Conservation (phyloP, 2,329 filamentous ascomycete genomes). For the Helicocarpus griseus region DNA sequence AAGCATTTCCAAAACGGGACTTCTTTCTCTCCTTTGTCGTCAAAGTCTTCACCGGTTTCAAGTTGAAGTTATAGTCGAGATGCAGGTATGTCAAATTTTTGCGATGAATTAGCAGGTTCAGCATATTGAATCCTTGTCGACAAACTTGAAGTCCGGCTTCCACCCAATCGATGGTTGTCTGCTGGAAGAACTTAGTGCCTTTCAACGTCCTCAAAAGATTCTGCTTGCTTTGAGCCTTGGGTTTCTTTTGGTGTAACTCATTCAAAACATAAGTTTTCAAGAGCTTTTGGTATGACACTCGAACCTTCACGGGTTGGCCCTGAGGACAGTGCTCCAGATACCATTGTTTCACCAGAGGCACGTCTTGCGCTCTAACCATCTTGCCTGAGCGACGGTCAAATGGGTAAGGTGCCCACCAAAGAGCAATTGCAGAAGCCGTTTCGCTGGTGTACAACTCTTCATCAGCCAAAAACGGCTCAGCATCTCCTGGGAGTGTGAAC, state of each 20-base stretch:
- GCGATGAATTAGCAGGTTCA: slow-evolving; percentile 92
- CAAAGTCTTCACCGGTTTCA: slow-evolving; percentile 97
- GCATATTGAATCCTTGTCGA: slow-evolving; percentile 97
- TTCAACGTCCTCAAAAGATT: slow-evolving; percentile 82
- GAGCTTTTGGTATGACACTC: slow-evolving; percentile 96
- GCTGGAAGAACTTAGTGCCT: slow-evolving; percentile 98
- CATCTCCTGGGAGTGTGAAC: slow-evolving; percentile 69
- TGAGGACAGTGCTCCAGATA: slow-evolving; percentile 92
- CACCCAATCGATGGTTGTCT: slow-evolving; percentile 98
- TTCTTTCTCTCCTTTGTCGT: slow-evolving; percentile 99
- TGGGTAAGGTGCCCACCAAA: slow-evolving; percentile 98
- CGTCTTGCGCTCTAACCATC: slow-evolving; percentile 96
- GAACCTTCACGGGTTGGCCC: slow-evolving; percentile 88
- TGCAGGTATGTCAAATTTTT: slow-evolving; percentile 98
- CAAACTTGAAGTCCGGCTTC: slow-evolving; percentile 97
- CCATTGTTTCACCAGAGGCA: slow-evolving; percentile 95
- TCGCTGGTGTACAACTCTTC: slow-evolving; percentile 83
- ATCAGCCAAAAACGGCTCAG: slow-evolving; percentile 81
- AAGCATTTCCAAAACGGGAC: slow-evolving; percentile 96
- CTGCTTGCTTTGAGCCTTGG: slow-evolving; percentile 92
- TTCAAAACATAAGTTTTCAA: slow-evolving; percentile 95
- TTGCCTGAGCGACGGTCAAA: slow-evolving; percentile 88
- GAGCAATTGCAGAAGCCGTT: slow-evolving; percentile 78
- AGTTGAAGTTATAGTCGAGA: slow-evolving; percentile 98
- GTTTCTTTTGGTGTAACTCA: slow-evolving; percentile 89